Evolutionary conservation across 108 stramenopile species (phyloP).

Genomic region (Discostella stelligeroides): DNA sequence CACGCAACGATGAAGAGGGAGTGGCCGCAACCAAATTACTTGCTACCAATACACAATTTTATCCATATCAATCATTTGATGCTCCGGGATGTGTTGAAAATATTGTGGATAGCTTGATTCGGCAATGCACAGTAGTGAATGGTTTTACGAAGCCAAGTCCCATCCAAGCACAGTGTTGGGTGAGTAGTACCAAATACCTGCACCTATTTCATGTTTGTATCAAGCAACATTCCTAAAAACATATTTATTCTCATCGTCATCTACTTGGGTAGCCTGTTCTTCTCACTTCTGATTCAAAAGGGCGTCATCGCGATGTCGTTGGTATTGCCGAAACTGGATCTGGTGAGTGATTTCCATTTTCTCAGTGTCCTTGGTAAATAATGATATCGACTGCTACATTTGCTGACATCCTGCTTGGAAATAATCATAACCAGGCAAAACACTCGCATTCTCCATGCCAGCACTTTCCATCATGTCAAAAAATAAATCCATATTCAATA

Average conservation of each 20-base stretch:
- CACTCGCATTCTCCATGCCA: conserved; percentile 95
- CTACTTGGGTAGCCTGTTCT: too few relatives aligned
- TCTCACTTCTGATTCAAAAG: conserved; percentile 29
- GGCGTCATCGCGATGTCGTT: conserved; percentile 71
- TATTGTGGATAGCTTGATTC: conserved; percentile 50
- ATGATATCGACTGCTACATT: not conserved
- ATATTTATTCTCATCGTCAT: too few relatives aligned
- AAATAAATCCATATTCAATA: conserved; percentile 23
- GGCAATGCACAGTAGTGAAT: conserved; percentile 81
- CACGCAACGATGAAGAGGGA: conserved; percentile 64
- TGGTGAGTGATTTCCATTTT: conserved; percentile 45
- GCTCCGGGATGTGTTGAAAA: conserved; percentile 57
- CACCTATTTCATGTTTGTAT: too few relatives aligned
- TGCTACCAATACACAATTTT: conserved; percentile 48
- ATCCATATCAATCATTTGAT: conserved; percentile 69
- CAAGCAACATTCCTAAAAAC: too few relatives aligned
- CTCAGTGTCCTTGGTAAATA: too few relatives aligned
- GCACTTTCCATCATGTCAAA: conserved; percentile 78
- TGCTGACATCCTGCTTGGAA: not conserved
- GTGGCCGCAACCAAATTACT: conserved; percentile 46
- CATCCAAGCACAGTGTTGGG: conserved; percentile 98
- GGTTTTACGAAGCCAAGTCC: conserved; percentile 89
- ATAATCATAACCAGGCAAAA: conserved; percentile 56
- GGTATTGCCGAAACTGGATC: conserved; percentile 98
- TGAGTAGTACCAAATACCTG: too few relatives aligned